These are phyloP conservation scores for Paraglomus brasilianum DNA, from an alignment of 192 early-diverging fungal genomes.

Conservation along the genomic window DNA sequence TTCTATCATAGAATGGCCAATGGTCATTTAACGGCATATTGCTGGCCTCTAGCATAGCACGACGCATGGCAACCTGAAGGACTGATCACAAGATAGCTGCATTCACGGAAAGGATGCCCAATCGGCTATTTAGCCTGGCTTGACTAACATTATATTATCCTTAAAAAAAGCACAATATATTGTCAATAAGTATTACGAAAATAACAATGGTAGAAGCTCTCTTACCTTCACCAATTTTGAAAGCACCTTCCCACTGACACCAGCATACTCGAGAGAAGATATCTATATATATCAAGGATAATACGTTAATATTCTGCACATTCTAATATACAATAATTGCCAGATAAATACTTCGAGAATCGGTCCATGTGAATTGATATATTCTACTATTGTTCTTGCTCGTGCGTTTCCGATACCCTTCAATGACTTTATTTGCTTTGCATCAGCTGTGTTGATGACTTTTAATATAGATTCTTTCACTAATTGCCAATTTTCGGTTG, in stretches of 20 bases:
- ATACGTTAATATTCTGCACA: background rate
- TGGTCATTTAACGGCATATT: too few relatives aligned
- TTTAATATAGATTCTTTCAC: background rate
- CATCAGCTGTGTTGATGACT: background rate
- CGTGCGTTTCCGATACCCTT: background rate
- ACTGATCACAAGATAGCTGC: too few relatives aligned
- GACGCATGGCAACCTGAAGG: too few relatives aligned
- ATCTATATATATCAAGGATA: background rate
- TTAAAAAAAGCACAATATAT: too few relatives aligned
- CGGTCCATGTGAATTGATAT: constrained; percentile 1
- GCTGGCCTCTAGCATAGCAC: too few relatives aligned
- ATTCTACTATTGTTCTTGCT: background rate
- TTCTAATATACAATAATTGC: background rate
- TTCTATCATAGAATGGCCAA: too few relatives aligned
- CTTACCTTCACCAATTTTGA: background rate
- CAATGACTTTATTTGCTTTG: background rate
- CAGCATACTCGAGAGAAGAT: background rate
- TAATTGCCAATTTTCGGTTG: background rate
- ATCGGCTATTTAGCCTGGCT: too few relatives aligned
- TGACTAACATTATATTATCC: too few relatives aligned
- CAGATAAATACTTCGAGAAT: background rate
- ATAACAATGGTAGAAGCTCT: too few relatives aligned
- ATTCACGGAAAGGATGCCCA: too few relatives aligned
- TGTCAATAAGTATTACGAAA: too few relatives aligned
- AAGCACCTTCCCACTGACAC: constrained; percentile 1